Percentiles rank a stretch among this genome's conserved stretches.
Evolutionary conservation across 495 filamentous ascomycete species (phyloP).

Genomic region (Penicillium alfredii): DNA sequence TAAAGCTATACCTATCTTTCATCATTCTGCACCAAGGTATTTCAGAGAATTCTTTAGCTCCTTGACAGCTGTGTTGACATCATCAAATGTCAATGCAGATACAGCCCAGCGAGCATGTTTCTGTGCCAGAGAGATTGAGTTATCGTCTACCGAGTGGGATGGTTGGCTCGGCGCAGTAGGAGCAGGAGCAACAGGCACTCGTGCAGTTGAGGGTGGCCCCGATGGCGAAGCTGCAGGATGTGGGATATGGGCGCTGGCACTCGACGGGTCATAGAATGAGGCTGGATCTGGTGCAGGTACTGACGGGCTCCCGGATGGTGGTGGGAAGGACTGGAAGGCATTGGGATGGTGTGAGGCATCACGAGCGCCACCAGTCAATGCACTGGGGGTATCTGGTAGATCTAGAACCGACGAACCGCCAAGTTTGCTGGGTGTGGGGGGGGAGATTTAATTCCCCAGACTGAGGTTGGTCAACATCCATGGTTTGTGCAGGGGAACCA

Average conservation of each 20-base stretch:
- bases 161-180: slow-evolving; percentile 20
- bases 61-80: slow-evolving; percentile 82
- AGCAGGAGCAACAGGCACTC: slow-evolving; percentile 10
- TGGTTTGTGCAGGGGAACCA: slow-evolving; percentile 10
- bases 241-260: slow-evolving; percentile 15
- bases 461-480: slow-evolving; percentile 16
- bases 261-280: slow-evolving; percentile 29
- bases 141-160: slow-evolving; percentile 55
- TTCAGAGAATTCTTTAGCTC: slow-evolving; percentile 71
- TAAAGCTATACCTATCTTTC: no score
- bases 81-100: slow-evolving; percentile 93
- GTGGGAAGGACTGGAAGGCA: slow-evolving; percentile 44
- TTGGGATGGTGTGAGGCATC: slow-evolving; percentile 16
- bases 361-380: slow-evolving; percentile 11
- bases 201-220: slow-evolving; percentile 13
- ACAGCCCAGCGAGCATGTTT: slow-evolving; percentile 98
- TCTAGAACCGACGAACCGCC: slow-evolving; percentile 20
- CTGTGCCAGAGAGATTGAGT: slow-evolving; percentile 70
- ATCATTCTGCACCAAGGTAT: slow-evolving; percentile 34
- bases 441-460: slow-evolving; percentile 32
- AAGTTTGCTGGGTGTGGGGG: slow-evolving; percentile 33
- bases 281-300: slow-evolving; percentile 25
- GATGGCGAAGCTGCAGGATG: slow-evolving; percentile 20
- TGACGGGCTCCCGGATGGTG: slow-evolving; percentile 27
- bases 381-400: slow-evolving; percentile 37